Conservation (phyloP, 176 grass and related monocot genomes). For the Carex parvula region DNA sequence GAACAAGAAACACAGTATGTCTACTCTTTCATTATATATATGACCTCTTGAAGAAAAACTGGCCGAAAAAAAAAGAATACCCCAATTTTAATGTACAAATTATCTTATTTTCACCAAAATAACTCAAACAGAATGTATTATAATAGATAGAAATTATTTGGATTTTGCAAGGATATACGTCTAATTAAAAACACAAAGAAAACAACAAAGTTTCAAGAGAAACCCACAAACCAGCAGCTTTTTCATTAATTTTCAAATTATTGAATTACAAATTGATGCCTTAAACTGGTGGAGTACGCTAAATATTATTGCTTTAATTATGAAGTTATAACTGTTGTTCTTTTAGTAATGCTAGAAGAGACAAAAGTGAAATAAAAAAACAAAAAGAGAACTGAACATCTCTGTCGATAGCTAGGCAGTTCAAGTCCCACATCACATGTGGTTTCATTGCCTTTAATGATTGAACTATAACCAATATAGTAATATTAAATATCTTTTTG, state of each 20-base stretch:
- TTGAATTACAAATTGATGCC: not conserved
- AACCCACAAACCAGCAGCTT: not conserved
- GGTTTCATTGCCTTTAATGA: conserved; percentile 2
- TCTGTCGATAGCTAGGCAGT: not conserved
- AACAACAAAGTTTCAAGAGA: not conserved
- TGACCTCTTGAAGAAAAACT: not conserved
- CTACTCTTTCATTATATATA: not conserved
- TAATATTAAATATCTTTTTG: not conserved
- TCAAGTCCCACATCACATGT: conserved; percentile 21
- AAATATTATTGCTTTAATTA: not conserved
- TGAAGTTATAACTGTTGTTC: not conserved
- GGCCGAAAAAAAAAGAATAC: not conserved
- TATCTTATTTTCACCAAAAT: not conserved
- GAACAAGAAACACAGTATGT: not conserved
- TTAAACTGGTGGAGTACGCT: not conserved
- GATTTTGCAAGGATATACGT: not conserved
- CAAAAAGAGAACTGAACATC: conserved; percentile 17
- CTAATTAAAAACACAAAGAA: not conserved
- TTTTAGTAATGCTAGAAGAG: not conserved
- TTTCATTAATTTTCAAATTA: not conserved
- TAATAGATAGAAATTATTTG: not conserved
- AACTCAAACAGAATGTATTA: not conserved
- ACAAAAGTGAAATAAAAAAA: not conserved
- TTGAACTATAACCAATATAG: not conserved
- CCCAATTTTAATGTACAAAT: not conserved